Percentiles rank a stretch among this genome's conserved stretches.
Conservation (phyloP, 768 basidiomycete species). For the Boletus sp. region DNA sequence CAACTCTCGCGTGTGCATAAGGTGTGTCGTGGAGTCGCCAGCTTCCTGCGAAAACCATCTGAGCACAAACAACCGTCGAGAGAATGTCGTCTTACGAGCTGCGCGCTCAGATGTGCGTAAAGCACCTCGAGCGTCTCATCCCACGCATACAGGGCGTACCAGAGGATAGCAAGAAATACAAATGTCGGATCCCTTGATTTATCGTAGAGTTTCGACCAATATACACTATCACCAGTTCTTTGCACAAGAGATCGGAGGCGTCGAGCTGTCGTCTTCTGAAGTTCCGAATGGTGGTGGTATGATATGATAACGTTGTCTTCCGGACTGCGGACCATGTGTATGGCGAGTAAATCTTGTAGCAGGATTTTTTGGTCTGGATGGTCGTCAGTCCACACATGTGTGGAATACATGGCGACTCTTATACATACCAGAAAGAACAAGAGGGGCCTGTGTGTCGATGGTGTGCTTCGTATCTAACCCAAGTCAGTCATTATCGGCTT, state of each 20-base stretch:
- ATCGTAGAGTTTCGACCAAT: slow-evolving; percentile 34
- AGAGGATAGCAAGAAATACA: slow-evolving; percentile 41
- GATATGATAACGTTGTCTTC: slow-evolving; percentile 33
- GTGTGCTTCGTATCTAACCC: slow-evolving; percentile 18
- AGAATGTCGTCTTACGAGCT: slow-evolving; percentile 34
- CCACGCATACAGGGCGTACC: slow-evolving; percentile 63
- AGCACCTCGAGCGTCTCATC: slow-evolving; percentile 54
- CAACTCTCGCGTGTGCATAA: slow-evolving; percentile 47
- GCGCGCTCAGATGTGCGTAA: slow-evolving; percentile 45
- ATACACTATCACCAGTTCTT: slow-evolving; percentile 35
- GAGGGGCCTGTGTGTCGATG: slow-evolving; percentile 35
- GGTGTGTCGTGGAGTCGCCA: slow-evolving; percentile 35
- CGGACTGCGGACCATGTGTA: slow-evolving; percentile 36
- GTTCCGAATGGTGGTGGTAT: slow-evolving; percentile 29
- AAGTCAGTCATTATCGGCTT: background rate
- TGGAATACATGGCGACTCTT: background rate
- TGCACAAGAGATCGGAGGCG: slow-evolving; percentile 30
- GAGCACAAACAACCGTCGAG: background rate
- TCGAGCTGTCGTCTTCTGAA: slow-evolving; percentile 27
- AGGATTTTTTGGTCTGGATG: slow-evolving; percentile 21
- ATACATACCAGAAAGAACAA: slow-evolving; percentile 22
- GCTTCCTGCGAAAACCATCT: slow-evolving; percentile 38
- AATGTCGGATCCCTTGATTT: slow-evolving; percentile 33
- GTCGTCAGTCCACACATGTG: background rate
- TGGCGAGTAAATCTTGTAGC: slow-evolving; percentile 36